These are phyloP conservation scores for Macroventuria anomochaeta DNA, from an alignment of 2,329 filamentous ascomycete genomes.

Conservation along the genomic window DNA sequence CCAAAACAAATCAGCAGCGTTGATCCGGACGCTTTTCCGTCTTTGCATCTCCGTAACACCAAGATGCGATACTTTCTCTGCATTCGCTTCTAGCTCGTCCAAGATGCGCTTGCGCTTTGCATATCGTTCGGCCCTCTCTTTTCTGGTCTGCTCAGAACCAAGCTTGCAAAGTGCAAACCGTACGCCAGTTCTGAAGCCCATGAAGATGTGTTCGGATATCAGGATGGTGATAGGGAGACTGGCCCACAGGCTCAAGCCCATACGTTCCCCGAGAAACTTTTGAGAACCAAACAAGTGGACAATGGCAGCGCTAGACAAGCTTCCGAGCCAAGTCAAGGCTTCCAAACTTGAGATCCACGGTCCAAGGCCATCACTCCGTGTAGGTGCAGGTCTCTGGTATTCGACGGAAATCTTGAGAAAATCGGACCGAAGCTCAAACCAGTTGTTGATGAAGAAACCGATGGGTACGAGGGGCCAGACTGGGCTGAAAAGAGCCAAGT, in stretches of 20 bases:
- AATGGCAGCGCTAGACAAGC: conserved; percentile 41
- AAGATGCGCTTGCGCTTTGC: conserved; percentile 36
- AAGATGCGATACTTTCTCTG: conserved; percentile 23
- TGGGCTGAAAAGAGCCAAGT: conserved; percentile 43
- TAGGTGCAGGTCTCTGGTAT: conserved; percentile 36
- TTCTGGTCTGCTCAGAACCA: conserved; percentile 39
- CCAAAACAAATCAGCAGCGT: conserved; percentile 41
- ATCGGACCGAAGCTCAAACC: conserved; percentile 45
- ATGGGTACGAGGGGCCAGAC: conserved; percentile 46
- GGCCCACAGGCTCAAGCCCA: conserved; percentile 35
- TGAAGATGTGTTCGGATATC: conserved; percentile 43
- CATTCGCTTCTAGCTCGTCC: conserved; percentile 35
- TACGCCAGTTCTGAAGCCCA: conserved; percentile 37
- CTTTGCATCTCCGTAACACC: conserved; percentile 35
- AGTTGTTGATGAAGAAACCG: conserved; percentile 47
- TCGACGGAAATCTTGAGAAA: conserved; percentile 45
- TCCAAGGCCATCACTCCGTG: conserved; percentile 41
- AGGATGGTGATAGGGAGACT: conserved; percentile 41
- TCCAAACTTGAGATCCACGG: conserved; percentile 44
- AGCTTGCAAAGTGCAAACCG: conserved; percentile 35
- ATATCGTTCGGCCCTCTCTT: conserved; percentile 36
- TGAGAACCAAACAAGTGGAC: conserved; percentile 42
- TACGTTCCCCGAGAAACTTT: conserved; percentile 18
- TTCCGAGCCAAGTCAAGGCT: conserved; percentile 43
- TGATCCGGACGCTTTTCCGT: conserved; percentile 42